Conservation (phyloP, 345 rosid genomes). For the Aethionema arabicum region DNA sequence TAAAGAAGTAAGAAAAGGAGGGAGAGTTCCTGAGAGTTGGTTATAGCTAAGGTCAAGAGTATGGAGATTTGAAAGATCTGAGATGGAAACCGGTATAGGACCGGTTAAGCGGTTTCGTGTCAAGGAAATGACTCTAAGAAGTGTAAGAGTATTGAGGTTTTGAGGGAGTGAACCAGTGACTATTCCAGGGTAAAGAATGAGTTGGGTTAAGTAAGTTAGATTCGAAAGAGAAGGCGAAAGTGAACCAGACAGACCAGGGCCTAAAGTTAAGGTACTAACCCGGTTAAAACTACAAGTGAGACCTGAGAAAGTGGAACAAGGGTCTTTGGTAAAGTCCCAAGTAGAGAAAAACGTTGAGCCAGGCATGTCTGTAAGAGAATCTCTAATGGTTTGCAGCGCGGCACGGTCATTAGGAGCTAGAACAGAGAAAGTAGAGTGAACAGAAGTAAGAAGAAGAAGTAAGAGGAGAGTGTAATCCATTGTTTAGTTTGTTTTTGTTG, state of each 20-base stretch:
- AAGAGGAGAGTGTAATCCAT: conserved; percentile 30
- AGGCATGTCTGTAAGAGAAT: conserved; percentile 64
- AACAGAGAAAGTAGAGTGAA: conserved; percentile 32
- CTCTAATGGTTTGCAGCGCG: conserved; percentile 47
- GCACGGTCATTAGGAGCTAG: conserved; percentile 32
- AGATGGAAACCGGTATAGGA: conserved; percentile 56
- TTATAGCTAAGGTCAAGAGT: conserved; percentile 80
- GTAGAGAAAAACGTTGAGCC: conserved; percentile 57
- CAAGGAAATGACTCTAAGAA: conserved; percentile 68
- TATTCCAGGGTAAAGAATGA: conserved; percentile 70
- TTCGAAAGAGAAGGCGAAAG: conserved; percentile 61
- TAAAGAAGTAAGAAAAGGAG: conserved; percentile 41
- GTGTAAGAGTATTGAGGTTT: conserved; percentile 48
- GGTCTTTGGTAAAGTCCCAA: conserved; percentile 61
- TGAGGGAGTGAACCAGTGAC: conserved; percentile 87
- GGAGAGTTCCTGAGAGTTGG: conserved; percentile 65
- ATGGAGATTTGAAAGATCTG: conserved; percentile 53
- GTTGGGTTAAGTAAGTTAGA: conserved; percentile 64
- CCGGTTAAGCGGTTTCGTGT: conserved; percentile 80
- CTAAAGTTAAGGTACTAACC: conserved; percentile 52
- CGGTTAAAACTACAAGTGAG: conserved; percentile 53
- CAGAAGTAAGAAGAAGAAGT: conserved; percentile 16
- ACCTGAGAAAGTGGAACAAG: conserved; percentile 68
- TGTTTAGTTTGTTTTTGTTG: conserved; percentile 10
- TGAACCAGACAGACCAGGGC: conserved; percentile 72